Evolutionary conservation across 2,329 filamentous ascomycete genomes (phyloP), one percentile per base, ranked within the genome.

Genomic region (Neodidymelliopsis sp.): DNA sequence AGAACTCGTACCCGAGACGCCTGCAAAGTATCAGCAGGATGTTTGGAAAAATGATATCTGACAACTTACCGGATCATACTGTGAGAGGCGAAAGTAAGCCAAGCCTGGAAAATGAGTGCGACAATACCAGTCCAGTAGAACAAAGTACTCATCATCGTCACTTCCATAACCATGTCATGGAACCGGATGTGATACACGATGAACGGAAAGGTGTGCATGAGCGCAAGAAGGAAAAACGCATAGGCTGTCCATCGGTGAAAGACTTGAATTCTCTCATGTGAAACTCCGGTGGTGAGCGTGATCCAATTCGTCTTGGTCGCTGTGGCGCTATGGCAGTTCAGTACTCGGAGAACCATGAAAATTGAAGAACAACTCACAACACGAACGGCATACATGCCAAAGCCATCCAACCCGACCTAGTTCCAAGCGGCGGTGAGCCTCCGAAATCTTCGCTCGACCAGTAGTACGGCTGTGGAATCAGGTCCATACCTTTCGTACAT

Each of bases 121-220:
- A 80, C 74, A 2, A 84, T 77, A 1, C 83, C 83, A 0, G 81
- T 84, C 76, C 80, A 79, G 63, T 83, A 85, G 15, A 75, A 67
- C 0, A 81, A 62, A 1, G 59, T 38, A 19, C 70, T 73, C 0
- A 23, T 49, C 45, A 47, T 47, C 9, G 31, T 42, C 2, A 49
- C 30, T 25, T 72, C 75, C 22, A 74, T 72, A 68, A 77, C 70
- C 74, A 84, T 79, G 31, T 81, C 76, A 4, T 78, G 77, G 29
- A 74, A 75, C 49, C 69, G 63, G 16, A 78, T 72, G 53, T 83
- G 74, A 53, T 75, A 81, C 1, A 85, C 70, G 46, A 85, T 79
- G 57, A 83, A 85, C 0, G 83, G 83, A 38, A 85, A 84, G 0
- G 82, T 84, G 58, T 86, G 83, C 5, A 85, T 56, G 4, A 85